These are phyloP conservation scores for Rhodotorula mucilaginosa DNA, from an alignment of 1,284 basidiomycete species.

Conservation along the genomic window DNA sequence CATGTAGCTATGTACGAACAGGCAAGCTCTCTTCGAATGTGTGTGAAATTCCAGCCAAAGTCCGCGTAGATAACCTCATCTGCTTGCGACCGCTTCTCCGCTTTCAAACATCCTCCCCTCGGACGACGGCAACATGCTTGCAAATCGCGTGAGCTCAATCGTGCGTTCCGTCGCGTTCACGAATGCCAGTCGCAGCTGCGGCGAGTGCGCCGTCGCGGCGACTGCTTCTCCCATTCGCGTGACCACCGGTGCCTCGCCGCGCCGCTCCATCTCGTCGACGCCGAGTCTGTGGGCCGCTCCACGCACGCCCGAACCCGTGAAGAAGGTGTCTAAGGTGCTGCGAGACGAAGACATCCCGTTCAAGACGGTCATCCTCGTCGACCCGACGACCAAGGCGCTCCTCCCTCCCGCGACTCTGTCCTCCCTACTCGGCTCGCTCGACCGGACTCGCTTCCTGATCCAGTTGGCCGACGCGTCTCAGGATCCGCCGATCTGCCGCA, in stretches of 20 bases:
- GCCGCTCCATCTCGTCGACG: not conserved
- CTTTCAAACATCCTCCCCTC: no score
- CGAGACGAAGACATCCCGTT: conserved; percentile 37
- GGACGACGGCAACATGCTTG: not conserved
- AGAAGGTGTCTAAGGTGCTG: not conserved
- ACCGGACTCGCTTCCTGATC: conserved; percentile 30
- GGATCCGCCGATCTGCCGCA: conserved; percentile 48
- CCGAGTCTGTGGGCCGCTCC: not conserved
- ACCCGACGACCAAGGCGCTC: conserved; percentile 25
- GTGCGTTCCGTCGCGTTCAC: not conserved
- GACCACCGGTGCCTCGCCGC: not conserved
- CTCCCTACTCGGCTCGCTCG: conserved; percentile 29
- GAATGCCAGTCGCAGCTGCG: no score
- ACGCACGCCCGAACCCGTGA: conserved; percentile 4
- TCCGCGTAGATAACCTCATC: no score
- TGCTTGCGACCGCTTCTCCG: no score
- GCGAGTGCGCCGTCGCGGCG: no score
- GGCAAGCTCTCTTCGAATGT: no score
- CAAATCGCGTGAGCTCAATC: not conserved
- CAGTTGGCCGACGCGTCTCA: conserved; percentile 29
- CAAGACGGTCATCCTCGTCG: conserved; percentile 29
- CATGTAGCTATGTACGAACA: no score
- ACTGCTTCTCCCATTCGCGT: not conserved
- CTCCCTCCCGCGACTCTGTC: conserved; percentile 28
- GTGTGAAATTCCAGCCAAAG: no score